Base-by-base conservation (phyloP, 495 filamentous ascomycete species). In the Aspergillus nanangensis region DNA sequence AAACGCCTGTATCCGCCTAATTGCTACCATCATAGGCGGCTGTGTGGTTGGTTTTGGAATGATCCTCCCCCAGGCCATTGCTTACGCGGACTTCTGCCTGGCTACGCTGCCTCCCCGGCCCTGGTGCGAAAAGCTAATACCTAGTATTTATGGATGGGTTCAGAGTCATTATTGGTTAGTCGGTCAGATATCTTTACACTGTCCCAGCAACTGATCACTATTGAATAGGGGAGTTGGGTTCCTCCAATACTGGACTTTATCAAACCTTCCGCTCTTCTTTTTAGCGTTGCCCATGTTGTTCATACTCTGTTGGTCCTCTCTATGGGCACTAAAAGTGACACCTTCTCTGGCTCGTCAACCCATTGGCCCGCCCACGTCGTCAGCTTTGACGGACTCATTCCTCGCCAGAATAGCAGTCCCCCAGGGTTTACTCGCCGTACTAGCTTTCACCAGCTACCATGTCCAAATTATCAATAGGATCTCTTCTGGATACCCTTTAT, bases 381-480 rank as follows among this genome's bases (percentile, higher is more conserved):
- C 56, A 20, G 43, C 54, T 66, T 45, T 61, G 76, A 48, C 71
- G 51, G 45, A 56, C 8, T 78, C 80, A 8, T 70, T 93, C 44
- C 55, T 70, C 2, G 51, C 53, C n/a, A 66, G 65, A 9, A 56
- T 79, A 4, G 87, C 89, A 8, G 62, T 84, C 19, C 76, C 80
- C 2, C 90, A 97, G 62, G 62, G 90, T 2, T 29, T 91, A 2
- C 67, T 98, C 23, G 82, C 85, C 0, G 49, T 78, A 9, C 62
- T 91, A 52, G 87, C 88, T 7, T 54, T 91, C 20, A 86, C 83
- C 8, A 86, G 64, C 38, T 94, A 92, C 52, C 93, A 98, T 52
- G 86, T 95, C 10, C 93, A 98, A 63, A 94, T 97, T 46, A 84
- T 97, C 50, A 93, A 84, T 29, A 77, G 93, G 23, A 81, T 98